Percentiles rank a stretch among this genome's conserved stretches.
Evolutionary conservation across 1,284 basidiomycete species (phyloP).

Genomic region (Austroboletus rostrupii): DNA sequence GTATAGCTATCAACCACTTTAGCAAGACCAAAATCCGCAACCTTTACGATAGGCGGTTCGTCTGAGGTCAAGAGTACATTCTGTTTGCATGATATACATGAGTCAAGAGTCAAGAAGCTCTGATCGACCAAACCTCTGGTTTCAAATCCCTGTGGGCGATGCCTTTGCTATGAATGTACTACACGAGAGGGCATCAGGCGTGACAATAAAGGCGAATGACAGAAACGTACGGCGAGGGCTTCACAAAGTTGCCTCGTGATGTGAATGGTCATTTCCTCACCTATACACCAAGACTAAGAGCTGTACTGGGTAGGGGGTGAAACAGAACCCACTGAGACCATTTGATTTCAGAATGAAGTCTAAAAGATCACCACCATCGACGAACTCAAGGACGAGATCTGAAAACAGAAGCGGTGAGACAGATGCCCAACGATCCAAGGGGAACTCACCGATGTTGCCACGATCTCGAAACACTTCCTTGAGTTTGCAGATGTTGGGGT

Average conservation of each 20-base stretch:
- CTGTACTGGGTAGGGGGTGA: background rate
- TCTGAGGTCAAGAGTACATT: conserved; percentile 73
- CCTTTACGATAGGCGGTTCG: conserved; percentile 65
- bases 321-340: conserved; percentile 53
- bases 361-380: conserved; percentile 87
- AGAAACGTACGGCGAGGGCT: conserved; percentile 54
- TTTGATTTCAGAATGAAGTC: conserved; percentile 64
- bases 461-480: conserved; percentile 74
- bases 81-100: conserved; percentile 27
- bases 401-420: conserved; percentile 3
- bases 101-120: background rate
- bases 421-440: background rate
- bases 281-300: conserved; percentile 33
- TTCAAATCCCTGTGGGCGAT: conserved; percentile 91
- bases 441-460: conserved; percentile 60
- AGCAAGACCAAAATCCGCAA: conserved; percentile 92
- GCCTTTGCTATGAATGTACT: conserved; percentile 74
- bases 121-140: conserved; percentile 58
- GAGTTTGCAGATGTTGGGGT: conserved; percentile 79
- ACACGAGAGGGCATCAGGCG: conserved; percentile 6
- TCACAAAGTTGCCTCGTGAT: conserved; percentile 74
- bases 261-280: conserved; percentile 53
- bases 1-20: conserved; percentile 79
- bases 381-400: conserved; percentile 77
- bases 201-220: background rate